Evolutionary conservation across 495 filamentous ascomycete genomes (phyloP).

Genomic region (Cenococcum geophilum): DNA sequence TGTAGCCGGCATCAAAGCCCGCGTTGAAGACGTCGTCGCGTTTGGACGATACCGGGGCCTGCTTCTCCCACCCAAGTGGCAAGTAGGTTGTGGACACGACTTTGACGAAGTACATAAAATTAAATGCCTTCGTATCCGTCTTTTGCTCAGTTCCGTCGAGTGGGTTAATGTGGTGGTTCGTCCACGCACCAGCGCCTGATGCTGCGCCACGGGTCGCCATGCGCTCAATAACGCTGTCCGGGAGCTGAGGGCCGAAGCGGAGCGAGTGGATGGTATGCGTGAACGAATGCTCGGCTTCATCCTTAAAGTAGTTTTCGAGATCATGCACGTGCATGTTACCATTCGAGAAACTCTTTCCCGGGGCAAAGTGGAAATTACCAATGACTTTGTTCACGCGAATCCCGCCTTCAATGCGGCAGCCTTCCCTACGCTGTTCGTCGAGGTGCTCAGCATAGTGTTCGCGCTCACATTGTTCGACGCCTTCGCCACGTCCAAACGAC

Average conservation of each 20-base stretch:
- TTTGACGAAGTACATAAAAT: conserved; percentile 99
- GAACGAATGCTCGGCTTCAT: conserved; percentile 70
- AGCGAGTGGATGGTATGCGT: conserved; percentile 85
- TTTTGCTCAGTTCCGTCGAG: conserved; percentile 75
- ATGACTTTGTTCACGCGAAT: conserved; percentile 96
- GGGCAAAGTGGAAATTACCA: conserved; percentile 98
- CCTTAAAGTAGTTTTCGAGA: conserved; percentile 82
- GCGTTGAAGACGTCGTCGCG: conserved; percentile 41
- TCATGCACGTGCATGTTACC: conserved; percentile 97
- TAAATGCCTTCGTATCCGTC: conserved; percentile 76
- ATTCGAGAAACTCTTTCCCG: conserved; percentile 86
- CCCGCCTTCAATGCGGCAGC: conserved; percentile 89
- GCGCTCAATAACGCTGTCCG: conserved; percentile 62
- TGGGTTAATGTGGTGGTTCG: conserved; percentile 85
- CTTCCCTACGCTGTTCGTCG: conserved; percentile 79
- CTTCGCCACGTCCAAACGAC: conserved; percentile 88
- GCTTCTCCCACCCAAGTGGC: conserved; percentile 72
- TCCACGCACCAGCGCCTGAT: conserved; percentile 49
- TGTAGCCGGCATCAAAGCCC: conserved; percentile 54
- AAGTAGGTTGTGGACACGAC: conserved; percentile 93
- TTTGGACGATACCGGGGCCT: conserved; percentile 15
- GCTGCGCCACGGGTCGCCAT: conserved; percentile 48
- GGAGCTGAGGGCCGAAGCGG: conserved; percentile 88
- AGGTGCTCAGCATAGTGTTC: conserved; percentile 88
- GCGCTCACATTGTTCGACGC: conserved; percentile 90